Percentiles rank a stretch among this genome's conserved stretches.
Evolutionary conservation across 2,329 filamentous ascomycete genomes (phyloP).

Genomic region (Beauveria australis): DNA sequence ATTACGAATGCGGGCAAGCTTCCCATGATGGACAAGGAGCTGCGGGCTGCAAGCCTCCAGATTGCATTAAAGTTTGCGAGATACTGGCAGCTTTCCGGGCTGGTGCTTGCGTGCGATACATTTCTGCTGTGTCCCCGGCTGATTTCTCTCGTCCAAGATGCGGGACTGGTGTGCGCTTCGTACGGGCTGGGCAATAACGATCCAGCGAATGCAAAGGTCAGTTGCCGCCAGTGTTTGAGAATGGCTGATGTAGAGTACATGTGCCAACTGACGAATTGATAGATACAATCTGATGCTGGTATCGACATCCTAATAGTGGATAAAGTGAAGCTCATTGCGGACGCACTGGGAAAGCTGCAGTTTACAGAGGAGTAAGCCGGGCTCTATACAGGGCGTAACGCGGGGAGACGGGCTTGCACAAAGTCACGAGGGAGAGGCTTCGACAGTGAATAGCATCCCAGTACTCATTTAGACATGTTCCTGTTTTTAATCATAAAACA

Average conservation of each 20-base stretch:
- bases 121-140: slow-evolving; percentile 28
- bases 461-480: too few relatives aligned
- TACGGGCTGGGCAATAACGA: slow-evolving; percentile 27
- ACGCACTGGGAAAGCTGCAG: neutral
- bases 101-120: slow-evolving; percentile 28
- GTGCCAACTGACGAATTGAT: neutral
- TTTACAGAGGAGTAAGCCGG: neutral
- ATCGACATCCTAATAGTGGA: slow-evolving; percentile 13
- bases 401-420: too few relatives aligned
- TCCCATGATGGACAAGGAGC: slow-evolving; percentile 23
- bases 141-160: slow-evolving; percentile 24
- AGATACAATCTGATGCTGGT: slow-evolving; percentile 14
- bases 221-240: neutral
- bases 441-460: too few relatives aligned
- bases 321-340: slow-evolving; percentile 13
- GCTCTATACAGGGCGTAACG: too few relatives aligned
- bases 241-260: neutral
- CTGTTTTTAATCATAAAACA: too few relatives aligned
- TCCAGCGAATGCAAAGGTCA: slow-evolving; percentile 11
- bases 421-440: too few relatives aligned
- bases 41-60: slow-evolving; percentile 28
- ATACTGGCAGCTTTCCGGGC: slow-evolving; percentile 27
- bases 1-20: slow-evolving; percentile 24
- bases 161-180: slow-evolving; percentile 25
- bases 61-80: slow-evolving; percentile 29